phyloP scores from a whole-genome alignment of 1,284 basidiomycete species.

The Takashimella tepidaria region DNA sequence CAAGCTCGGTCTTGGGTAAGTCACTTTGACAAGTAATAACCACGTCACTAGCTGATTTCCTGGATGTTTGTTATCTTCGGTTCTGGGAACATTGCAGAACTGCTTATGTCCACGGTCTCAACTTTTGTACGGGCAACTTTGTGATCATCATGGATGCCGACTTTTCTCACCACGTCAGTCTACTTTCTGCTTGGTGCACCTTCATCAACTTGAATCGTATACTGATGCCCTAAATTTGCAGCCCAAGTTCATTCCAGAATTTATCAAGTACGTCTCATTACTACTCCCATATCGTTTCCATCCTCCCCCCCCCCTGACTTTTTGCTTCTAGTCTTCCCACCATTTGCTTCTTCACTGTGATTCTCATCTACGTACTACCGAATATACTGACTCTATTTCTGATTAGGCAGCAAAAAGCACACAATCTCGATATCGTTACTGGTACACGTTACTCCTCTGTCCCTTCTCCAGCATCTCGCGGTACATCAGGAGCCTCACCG shows the following conservation, averaged over 20 bases:
- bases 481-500: slow-evolving; percentile 36
- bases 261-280: slow-evolving; percentile 61
- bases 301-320: not conserved
- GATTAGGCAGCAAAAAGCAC: slow-evolving; percentile 71
- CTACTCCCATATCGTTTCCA: slow-evolving; percentile 9
- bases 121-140: slow-evolving; percentile 84
- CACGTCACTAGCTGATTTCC: too few relatives aligned
- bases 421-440: slow-evolving; percentile 82
- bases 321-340: not conserved
- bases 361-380: not conserved
- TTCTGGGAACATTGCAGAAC: too few relatives aligned
- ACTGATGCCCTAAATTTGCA: slow-evolving; percentile 42
- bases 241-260: slow-evolving; percentile 87
- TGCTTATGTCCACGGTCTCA: slow-evolving; percentile 85
- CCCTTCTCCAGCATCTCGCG: slow-evolving; percentile 29
- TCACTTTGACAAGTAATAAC: too few relatives aligned
- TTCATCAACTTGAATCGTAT: not conserved
- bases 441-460: slow-evolving; percentile 69
- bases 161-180: slow-evolving; percentile 84
- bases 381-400: too few relatives aligned
- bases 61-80: too few relatives aligned
- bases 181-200: too few relatives aligned
- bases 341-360: not conserved
- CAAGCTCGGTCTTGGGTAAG: slow-evolving; percentile 79
- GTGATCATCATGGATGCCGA: slow-evolving; percentile 96